phyloP scores from a whole-genome alignment of 306 rosid species.

The Cucurbita moschata region DNA sequence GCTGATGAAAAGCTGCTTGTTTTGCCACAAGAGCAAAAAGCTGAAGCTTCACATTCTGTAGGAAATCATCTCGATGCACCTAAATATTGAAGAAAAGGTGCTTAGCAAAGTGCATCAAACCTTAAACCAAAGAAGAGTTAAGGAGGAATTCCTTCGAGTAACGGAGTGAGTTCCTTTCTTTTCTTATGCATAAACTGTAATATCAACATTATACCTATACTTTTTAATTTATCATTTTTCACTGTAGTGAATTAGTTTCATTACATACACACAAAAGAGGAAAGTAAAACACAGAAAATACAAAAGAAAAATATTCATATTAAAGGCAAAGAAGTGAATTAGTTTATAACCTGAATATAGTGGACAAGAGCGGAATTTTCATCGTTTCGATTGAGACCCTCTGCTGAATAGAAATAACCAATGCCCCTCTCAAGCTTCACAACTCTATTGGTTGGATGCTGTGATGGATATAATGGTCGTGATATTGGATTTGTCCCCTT shows the following conservation, averaged over 20 bases:
- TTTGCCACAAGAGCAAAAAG: slow-evolving; percentile 75
- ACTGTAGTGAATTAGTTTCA: background rate
- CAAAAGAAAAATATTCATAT: background rate
- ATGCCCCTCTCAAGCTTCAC: slow-evolving; percentile 67
- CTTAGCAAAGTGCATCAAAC: background rate
- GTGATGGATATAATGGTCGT: slow-evolving; percentile 68
- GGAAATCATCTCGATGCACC: slow-evolving; percentile 77
- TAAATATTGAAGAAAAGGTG: slow-evolving; percentile 20
- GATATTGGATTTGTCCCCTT: slow-evolving; percentile 41
- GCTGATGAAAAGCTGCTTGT: slow-evolving; percentile 93
- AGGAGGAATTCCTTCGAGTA: background rate
- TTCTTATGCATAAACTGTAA: background rate
- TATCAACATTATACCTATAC: background rate
- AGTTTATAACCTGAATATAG: slow-evolving; percentile 54
- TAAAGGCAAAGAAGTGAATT: background rate
- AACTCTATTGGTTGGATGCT: slow-evolving; percentile 57
- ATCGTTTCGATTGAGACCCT: slow-evolving; percentile 73
- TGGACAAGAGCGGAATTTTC: slow-evolving; percentile 85
- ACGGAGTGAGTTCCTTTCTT: background rate
- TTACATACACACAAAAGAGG: background rate
- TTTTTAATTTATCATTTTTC: too few relatives aligned
- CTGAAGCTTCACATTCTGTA: slow-evolving; percentile 82
- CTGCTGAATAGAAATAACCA: slow-evolving; percentile 50
- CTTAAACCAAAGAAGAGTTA: background rate
- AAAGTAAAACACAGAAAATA: background rate